Evolutionary conservation across 768 basidiomycete species (phyloP).

Genomic region (Obba rivulosa): DNA sequence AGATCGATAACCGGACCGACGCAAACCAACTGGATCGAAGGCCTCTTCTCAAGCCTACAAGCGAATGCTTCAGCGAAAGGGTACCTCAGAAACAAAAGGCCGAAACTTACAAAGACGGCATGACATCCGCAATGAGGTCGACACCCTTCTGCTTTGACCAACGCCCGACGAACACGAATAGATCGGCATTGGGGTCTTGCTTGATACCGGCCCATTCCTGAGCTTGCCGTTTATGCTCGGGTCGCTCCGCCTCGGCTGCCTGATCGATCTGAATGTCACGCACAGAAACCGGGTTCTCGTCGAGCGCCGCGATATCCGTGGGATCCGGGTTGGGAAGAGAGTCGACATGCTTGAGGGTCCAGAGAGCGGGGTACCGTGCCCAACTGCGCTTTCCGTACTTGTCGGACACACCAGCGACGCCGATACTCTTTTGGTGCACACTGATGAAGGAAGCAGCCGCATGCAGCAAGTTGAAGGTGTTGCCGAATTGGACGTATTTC

Average conservation of each 20-base stretch:
- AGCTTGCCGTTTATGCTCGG: conserved; percentile 85
- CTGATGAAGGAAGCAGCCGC: conserved; percentile 92
- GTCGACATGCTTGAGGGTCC: conserved; percentile 94
- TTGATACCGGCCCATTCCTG: conserved; percentile 95
- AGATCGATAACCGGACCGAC: conserved; percentile 95
- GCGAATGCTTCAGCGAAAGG: conserved; percentile 1
- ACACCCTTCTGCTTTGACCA: conserved; percentile 99
- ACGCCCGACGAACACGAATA: conserved; percentile 95
- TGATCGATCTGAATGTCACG: conserved; percentile 74
- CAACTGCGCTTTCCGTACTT: conserved; percentile 97
- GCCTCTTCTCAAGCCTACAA: conserved; percentile 73
- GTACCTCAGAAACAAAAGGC: not conserved
- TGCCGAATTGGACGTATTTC: conserved; percentile 97
- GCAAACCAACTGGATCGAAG: conserved; percentile 79
- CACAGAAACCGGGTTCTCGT: conserved; percentile 67
- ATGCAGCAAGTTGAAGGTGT: conserved; percentile 94
- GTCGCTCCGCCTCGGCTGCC: conserved; percentile 82
- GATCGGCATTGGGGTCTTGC: conserved; percentile 83
- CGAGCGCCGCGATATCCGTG: conserved; percentile 89
- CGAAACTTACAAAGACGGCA: conserved; percentile 73
- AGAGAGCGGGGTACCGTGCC: conserved; percentile 94
- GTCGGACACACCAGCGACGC: conserved; percentile 95
- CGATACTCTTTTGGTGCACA: conserved; percentile 86
- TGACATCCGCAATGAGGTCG: conserved; percentile 94
- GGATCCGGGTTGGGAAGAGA: conserved; percentile 94